Evolutionary conservation across 352 stramenopile species (phyloP).

Genomic region (Phytophthora citricola): DNA sequence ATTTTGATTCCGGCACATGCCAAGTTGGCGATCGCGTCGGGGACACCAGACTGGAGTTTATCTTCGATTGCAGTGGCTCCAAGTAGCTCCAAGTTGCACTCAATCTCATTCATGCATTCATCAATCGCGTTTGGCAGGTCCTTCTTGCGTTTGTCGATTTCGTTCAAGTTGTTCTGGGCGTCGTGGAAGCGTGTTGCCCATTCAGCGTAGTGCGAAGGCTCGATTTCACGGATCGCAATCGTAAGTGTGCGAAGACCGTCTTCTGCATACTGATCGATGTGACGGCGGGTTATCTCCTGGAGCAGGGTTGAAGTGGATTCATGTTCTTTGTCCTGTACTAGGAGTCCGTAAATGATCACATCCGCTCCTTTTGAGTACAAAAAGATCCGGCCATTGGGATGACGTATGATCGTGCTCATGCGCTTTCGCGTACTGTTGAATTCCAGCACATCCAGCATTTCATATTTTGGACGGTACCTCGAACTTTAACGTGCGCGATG

Average conservation of each 20-base stretch:
- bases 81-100: constrained; percentile 83
- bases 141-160: constrained; percentile 85
- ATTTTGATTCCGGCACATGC: constrained; percentile 91
- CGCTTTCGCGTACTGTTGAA: constrained; percentile 94
- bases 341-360: constrained; percentile 66
- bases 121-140: constrained; percentile 79
- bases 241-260: constrained; percentile 90
- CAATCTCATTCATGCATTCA: constrained; percentile 83
- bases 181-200: constrained; percentile 73
- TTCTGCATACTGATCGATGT: constrained; percentile 88
- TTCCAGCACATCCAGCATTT: constrained; percentile 90
- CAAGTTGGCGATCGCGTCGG: constrained; percentile 87
- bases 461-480: constrained; percentile 54
- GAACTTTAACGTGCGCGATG: constrained; percentile 54
- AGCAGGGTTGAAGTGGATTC: constrained; percentile 34
- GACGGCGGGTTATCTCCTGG: constrained; percentile 48
- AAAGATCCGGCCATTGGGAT: constrained; percentile 69
- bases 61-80: constrained; percentile 95
- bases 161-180: constrained; percentile 71
- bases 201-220: constrained; percentile 50
- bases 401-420: constrained; percentile 92
- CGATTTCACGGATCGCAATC: constrained; percentile 78
- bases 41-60: constrained; percentile 92
- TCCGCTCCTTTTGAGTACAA: constrained; percentile 83
- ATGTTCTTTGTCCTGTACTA: constrained; percentile 43